Evolutionary conservation across 345 rosid genomes (phyloP).

Genomic region (Microthlaspi erraticum): DNA sequence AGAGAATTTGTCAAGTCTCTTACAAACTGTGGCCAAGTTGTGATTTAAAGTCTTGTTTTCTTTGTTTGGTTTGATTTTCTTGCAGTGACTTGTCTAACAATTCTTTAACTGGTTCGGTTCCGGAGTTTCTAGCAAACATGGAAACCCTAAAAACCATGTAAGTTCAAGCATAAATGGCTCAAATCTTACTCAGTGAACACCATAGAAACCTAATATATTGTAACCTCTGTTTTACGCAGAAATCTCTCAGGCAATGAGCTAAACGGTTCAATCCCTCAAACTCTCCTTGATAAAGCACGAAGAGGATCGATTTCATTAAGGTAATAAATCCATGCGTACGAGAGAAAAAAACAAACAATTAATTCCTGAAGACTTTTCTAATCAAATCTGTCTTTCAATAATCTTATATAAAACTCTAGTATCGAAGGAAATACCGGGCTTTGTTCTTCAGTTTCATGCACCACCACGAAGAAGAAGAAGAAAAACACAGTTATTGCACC

Average conservation of each 20-base stretch:
- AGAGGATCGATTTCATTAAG: conserved; percentile 45
- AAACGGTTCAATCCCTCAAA: conserved; percentile 54
- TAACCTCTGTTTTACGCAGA: conserved; percentile 41
- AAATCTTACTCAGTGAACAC: background rate
- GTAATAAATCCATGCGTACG: conserved; percentile 32
- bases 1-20: background rate
- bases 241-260: conserved; percentile 51
- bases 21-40: background rate
- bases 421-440: conserved; percentile 52
- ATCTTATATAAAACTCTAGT: conserved; percentile 38
- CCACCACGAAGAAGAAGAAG: conserved; percentile 41
- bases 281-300: conserved; percentile 48
- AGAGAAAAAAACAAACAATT: background rate
- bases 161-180: conserved; percentile 28
- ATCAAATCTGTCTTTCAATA: conserved; percentile 9
- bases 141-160: conserved; percentile 49
- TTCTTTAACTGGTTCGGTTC: conserved; percentile 55
- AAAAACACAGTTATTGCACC: conserved; percentile 32
- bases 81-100: conserved; percentile 66
- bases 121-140: conserved; percentile 49
- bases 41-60: background rate
- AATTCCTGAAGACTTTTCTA: conserved; percentile 1
- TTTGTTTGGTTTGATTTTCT: conserved; percentile 11
- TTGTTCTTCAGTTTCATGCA: conserved; percentile 45
- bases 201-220: conserved; percentile 13